Evolutionary conservation across 331 rosid species (phyloP).

Genomic region (Quercus lobata): DNA sequence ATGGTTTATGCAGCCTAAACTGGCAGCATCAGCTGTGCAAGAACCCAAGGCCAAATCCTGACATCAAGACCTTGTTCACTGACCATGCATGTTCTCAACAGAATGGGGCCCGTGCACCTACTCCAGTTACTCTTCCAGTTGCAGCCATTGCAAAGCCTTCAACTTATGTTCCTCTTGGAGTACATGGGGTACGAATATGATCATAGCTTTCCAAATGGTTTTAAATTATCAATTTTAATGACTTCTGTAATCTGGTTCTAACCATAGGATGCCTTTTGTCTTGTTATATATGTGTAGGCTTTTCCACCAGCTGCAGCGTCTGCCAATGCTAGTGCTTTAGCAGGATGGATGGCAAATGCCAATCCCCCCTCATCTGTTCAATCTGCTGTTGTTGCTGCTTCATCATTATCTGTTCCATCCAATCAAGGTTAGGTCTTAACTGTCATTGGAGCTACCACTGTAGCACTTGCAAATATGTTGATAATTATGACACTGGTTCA

Average conservation of each 20-base stretch:
- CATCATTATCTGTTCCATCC: conserved; percentile 35
- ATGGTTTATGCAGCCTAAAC: conserved; percentile 40
- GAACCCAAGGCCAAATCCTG: conserved; percentile 43
- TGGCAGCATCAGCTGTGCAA: conserved; percentile 66
- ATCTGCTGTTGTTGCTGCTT: conserved; percentile 26
- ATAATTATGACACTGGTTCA: not conserved
- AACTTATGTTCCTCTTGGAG: conserved; percentile 29
- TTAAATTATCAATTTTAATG: not conserved
- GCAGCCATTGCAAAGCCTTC: conserved; percentile 31
- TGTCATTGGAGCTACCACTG: not conserved
- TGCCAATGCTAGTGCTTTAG: conserved; percentile 37
- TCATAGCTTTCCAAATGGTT: not conserved
- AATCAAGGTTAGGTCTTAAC: conserved; percentile 40
- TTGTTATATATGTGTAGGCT: conserved; percentile 27
- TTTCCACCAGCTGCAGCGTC: conserved; percentile 29
- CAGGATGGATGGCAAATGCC: conserved; percentile 43
- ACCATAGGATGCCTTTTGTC: not conserved
- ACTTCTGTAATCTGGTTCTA: not conserved
- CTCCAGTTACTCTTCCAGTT: conserved; percentile 35
- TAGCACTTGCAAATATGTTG: not conserved
- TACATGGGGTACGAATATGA: conserved; percentile 32
- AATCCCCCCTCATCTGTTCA: conserved; percentile 40
- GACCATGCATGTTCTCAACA: conserved; percentile 51
- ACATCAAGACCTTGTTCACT: conserved; percentile 34
- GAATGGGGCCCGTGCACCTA: conserved; percentile 35